A percentile compares a stretch with the other conserved stretches of the same genome.
These are phyloP conservation scores for Exobasidium cylindrosporum DNA, from an alignment of 1,284 basidiomycete genomes.

Conservation along the genomic window DNA sequence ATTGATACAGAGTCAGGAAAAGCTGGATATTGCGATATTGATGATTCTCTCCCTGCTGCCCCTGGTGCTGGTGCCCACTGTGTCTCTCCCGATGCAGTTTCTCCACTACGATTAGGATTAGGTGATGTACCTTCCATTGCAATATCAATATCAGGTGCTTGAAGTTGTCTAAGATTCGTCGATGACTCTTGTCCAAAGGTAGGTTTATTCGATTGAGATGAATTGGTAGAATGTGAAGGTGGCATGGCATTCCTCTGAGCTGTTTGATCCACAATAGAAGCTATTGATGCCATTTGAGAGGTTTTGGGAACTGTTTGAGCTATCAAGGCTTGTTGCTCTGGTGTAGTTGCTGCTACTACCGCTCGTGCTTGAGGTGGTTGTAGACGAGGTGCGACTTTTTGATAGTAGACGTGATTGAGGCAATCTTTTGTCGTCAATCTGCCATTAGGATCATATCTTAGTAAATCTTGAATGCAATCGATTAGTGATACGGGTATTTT, in stretches of 20 bases:
- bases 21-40: slow-evolving; percentile 35
- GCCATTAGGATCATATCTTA: slow-evolving; percentile 84
- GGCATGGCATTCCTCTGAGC: slow-evolving; percentile 28
- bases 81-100: slow-evolving; percentile 14
- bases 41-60: slow-evolving; percentile 21
- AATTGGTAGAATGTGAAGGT: slow-evolving; percentile 29
- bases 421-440: slow-evolving; percentile 83
- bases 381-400: slow-evolving; percentile 62
- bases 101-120: slow-evolving; percentile 17
- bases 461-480: slow-evolving; percentile 84
- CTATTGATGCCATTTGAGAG: slow-evolving; percentile 26
- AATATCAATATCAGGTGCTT: slow-evolving; percentile 21
- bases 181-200: no score
- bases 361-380: slow-evolving; percentile 38
- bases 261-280: slow-evolving; percentile 16
- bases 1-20: slow-evolving; percentile 43
- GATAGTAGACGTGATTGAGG: slow-evolving; percentile 81
- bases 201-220: slow-evolving; percentile 17
- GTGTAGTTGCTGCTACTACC: slow-evolving; percentile 20
- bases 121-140: slow-evolving; percentile 19
- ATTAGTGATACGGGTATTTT: slow-evolving; percentile 76
- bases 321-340: slow-evolving; percentile 21
- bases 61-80: slow-evolving; percentile 25
- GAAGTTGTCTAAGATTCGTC: no score
- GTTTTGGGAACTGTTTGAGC: slow-evolving; percentile 45